phyloP scores from a whole-genome alignment of 2,329 filamentous ascomycete species.

The Microdochium bolleyi region DNA sequence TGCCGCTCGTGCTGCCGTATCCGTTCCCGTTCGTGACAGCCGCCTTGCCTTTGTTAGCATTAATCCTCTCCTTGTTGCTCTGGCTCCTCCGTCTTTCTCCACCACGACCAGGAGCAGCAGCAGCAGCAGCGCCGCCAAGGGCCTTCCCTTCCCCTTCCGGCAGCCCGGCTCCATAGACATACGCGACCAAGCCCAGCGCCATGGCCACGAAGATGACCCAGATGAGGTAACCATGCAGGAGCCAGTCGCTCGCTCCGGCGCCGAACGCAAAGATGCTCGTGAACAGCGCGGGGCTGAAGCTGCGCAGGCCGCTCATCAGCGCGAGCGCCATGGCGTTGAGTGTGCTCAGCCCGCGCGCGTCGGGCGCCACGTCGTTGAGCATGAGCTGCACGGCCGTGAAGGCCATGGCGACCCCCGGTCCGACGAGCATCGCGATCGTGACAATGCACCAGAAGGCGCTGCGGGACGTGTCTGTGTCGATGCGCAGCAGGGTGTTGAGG shows the following conservation, averaged over 20 bases:
- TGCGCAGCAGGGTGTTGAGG: slow-evolving; percentile 47
- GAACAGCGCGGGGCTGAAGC: slow-evolving; percentile 58
- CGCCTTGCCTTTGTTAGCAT: no score
- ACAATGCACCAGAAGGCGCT: slow-evolving; percentile 52
- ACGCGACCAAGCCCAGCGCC: slow-evolving; percentile 21
- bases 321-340: slow-evolving; percentile 65
- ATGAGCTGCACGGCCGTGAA: slow-evolving; percentile 67
- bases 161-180: not conserved
- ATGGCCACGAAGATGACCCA: slow-evolving; percentile 49
- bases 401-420: slow-evolving; percentile 57
- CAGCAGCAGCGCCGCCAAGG: not conserved
- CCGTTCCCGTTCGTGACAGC: no score
- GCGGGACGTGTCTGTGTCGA: slow-evolving; percentile 24
- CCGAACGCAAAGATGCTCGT: slow-evolving; percentile 62
- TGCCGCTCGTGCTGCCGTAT: no score
- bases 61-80: no score
- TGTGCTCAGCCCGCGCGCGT: slow-evolving; percentile 55
- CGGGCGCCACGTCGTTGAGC: slow-evolving; percentile 66
- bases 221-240: slow-evolving; percentile 56
- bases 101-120: no score
- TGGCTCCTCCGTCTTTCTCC: no score
- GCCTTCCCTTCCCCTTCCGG: not conserved
- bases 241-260: slow-evolving; percentile 41
- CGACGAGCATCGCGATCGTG: slow-evolving; percentile 39
- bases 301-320: slow-evolving; percentile 49